A percentile compares a stretch with the other conserved stretches of the same genome.
Evolutionary conservation across 2,329 filamentous ascomycete species (phyloP).

Genomic region (Epichloe bromicola): DNA sequence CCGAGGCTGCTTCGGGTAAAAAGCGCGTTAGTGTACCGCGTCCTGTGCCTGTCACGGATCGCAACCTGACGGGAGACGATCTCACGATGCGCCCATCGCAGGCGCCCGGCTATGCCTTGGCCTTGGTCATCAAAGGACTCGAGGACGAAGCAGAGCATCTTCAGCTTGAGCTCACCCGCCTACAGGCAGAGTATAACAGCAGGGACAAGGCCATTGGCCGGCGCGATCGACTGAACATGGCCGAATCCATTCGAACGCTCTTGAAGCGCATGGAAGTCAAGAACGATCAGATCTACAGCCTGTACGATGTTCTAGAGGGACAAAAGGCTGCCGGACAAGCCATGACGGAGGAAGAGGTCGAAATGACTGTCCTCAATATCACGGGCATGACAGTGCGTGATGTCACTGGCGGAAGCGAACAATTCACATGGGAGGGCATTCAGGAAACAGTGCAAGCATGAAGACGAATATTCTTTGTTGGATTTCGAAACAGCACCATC

Average conservation of each 20-base stretch:
- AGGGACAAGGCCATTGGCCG: slow-evolving; percentile 55
- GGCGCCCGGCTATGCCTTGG: slow-evolving; percentile 58
- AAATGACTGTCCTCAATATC: slow-evolving; percentile 49
- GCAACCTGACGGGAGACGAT: slow-evolving; percentile 35
- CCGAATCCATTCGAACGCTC: slow-evolving; percentile 46
- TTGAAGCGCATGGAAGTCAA: slow-evolving; percentile 56
- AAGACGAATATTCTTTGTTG: neutral
- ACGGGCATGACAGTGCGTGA: slow-evolving; percentile 32
- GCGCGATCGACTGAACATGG: slow-evolving; percentile 48
- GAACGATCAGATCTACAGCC: slow-evolving; percentile 65
- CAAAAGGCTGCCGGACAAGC: slow-evolving; percentile 51
- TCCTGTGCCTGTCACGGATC: slow-evolving; percentile 54
- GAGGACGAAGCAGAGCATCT: slow-evolving; percentile 70
- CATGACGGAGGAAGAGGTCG: slow-evolving; percentile 49
- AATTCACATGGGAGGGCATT: slow-evolving; percentile 30
- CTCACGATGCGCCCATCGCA: slow-evolving; percentile 53
- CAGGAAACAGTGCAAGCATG: slow-evolving; percentile 13
- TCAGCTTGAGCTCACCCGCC: slow-evolving; percentile 51
- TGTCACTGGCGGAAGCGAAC: slow-evolving; percentile 23
- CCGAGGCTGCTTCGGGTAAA: slow-evolving; percentile 30
- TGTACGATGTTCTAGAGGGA: slow-evolving; percentile 75
- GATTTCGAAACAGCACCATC: neutral
- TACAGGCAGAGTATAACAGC: slow-evolving; percentile 49
- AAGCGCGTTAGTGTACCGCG: slow-evolving; percentile 50
- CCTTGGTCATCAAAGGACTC: slow-evolving; percentile 70